A percentile compares a stretch with the other conserved stretches of the same genome.
Evolutionary conservation across 139 green algal genomes (phyloP).

Genomic region (Tetraselmis striata): DNA sequence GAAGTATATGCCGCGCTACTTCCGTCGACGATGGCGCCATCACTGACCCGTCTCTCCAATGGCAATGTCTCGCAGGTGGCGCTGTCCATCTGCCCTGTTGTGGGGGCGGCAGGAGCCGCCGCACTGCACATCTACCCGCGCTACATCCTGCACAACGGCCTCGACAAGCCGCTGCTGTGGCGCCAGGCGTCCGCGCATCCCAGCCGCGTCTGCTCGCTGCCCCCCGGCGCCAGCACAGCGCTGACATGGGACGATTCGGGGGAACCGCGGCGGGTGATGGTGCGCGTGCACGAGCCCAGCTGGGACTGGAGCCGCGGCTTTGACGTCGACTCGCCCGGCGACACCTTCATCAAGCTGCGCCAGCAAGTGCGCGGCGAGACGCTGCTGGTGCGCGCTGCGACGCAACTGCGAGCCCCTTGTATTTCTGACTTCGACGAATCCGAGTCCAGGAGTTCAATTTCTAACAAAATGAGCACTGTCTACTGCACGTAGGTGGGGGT

Average conservation of each 20-base stretch:
- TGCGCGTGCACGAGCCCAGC: conserved; percentile 63
- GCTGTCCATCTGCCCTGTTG: not conserved
- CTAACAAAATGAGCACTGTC: no score
- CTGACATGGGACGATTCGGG: conserved; percentile 57
- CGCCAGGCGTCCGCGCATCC: conserved; percentile 25
- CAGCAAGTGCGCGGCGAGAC: conserved; percentile 43
- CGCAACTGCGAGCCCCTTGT: no score
- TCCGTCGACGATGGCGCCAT: no score
- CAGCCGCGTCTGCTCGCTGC: conserved; percentile 16
- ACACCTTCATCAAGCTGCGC: conserved; percentile 59
- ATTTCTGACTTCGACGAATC: no score
- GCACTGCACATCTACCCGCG: conserved; percentile 68
- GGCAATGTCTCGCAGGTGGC: not conserved
- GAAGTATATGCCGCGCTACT: no score
- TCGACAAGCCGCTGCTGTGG: conserved; percentile 55
- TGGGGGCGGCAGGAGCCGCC: conserved; percentile 24
- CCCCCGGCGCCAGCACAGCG: conserved; percentile 23
- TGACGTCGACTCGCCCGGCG: conserved; percentile 52
- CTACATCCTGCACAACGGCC: conserved; percentile 64
- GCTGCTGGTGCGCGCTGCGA: conserved; percentile 57
- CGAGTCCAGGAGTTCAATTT: no score
- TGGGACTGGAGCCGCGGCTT: conserved; percentile 77
- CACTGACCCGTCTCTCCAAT: no score
- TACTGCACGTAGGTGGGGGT: not conserved
- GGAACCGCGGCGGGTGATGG: conserved; percentile 46